A percentile compares a stretch with the other conserved stretches of the same genome.
phyloP scores from a whole-genome alignment of 129 eudicot species.

The Deinandra increscens region DNA sequence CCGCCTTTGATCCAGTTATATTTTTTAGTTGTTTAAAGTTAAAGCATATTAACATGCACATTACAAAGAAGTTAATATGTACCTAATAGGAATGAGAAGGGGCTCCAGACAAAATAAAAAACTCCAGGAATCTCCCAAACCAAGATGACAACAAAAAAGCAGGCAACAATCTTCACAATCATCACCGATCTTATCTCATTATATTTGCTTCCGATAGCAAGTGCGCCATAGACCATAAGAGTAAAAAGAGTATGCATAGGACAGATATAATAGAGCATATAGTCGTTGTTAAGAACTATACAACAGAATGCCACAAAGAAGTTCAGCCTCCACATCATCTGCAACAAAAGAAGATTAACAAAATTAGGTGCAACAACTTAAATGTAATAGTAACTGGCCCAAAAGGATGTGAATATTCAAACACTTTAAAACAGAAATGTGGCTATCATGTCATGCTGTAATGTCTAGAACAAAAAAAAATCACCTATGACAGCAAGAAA shows the following conservation, averaged over 20 bases:
- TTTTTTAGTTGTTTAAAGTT: neutral
- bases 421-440: slow-evolving; percentile 4
- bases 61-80: slow-evolving; percentile 12
- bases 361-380: slow-evolving; percentile 10
- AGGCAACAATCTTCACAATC: slow-evolving; percentile 56
- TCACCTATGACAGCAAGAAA: slow-evolving; percentile 16
- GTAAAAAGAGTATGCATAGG: slow-evolving; percentile 98
- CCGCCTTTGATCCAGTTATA: neutral
- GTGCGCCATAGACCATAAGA: slow-evolving; percentile 92
- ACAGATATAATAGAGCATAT: slow-evolving; percentile 87
- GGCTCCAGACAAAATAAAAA: slow-evolving; percentile 75
- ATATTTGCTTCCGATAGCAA: slow-evolving; percentile 82
- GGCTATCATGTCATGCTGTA: slow-evolving; percentile 1
- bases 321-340: slow-evolving; percentile 99
- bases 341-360: slow-evolving; percentile 39
- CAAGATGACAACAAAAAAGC: slow-evolving; percentile 77
- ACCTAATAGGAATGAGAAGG: slow-evolving; percentile 70
- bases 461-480: slow-evolving; percentile 15
- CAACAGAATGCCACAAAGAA: slow-evolving; percentile 86
- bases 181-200: slow-evolving; percentile 84
- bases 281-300: slow-evolving; percentile 85
- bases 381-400: neutral
- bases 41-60: neutral
- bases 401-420: neutral
- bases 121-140: slow-evolving; percentile 94